These are phyloP conservation scores for Sporothrix schenckii DNA, from an alignment of 2,329 filamentous ascomycete genomes.

Conservation along the genomic window DNA sequence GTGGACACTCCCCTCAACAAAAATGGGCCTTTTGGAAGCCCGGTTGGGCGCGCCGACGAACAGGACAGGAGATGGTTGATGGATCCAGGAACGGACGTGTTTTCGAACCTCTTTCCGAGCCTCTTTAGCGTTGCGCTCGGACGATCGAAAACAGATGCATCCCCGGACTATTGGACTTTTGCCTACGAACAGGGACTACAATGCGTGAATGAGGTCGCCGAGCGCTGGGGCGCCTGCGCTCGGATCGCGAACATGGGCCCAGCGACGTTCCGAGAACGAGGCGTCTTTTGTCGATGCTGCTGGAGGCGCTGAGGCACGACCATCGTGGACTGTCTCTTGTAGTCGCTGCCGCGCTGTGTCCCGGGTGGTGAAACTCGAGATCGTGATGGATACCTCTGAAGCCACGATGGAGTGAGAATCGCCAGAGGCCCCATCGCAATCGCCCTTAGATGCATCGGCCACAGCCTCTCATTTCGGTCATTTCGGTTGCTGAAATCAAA, in stretches of 20 bases:
- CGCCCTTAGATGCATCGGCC: too few species aligned
- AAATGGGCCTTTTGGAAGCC: background rate
- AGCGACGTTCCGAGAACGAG: background rate
- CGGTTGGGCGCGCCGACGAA: background rate
- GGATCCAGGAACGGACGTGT: slow-evolving; percentile 10
- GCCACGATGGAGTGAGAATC: too few species aligned
- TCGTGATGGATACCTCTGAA: too few species aligned
- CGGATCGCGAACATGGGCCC: background rate
- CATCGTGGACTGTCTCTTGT: too few species aligned
- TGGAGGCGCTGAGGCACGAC: too few species aligned
- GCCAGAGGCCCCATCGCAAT: too few species aligned
- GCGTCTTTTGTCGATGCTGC: background rate
- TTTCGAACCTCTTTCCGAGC: background rate
- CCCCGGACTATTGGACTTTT: background rate
- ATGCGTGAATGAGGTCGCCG: background rate
- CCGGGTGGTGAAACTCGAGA: too few species aligned
- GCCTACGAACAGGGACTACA: background rate
- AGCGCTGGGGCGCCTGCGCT: background rate
- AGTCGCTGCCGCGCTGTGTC: too few species aligned
- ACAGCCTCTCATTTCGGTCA: too few species aligned
- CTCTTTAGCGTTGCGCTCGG: slow-evolving; percentile 10
- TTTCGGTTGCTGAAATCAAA: too few species aligned
- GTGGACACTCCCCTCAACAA: background rate
- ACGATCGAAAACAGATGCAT: background rate
- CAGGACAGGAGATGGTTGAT: background rate